Evolutionary conservation across 108 stramenopile species (phyloP), one percentile per base, ranked within the genome.

Genomic region (Halocafeteria seosinensis): DNA sequence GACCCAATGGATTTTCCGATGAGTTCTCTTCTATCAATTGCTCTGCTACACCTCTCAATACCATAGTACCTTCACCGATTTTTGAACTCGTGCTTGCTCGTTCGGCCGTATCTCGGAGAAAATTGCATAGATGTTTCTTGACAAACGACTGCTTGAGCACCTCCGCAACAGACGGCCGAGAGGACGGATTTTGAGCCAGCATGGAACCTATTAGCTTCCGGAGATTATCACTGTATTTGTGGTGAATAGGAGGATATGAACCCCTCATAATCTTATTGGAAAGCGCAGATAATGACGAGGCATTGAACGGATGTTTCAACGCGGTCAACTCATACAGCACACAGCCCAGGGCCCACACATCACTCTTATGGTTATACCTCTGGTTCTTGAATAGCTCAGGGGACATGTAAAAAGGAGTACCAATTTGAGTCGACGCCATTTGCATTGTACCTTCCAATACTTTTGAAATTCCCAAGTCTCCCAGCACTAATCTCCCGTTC

Each of bases 381-480:
- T 69, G 71, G 51, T 73, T 76, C 37, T 71, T 64, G 70, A 74
- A 79, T 5, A 79, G 73, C 67, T 79, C 78, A 3, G 76, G 76
- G 23, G 75, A 73, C 78, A 79, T 79, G 65, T 79, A 79, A 51
- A 72, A 79, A 11, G 78, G 78, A 21, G 78, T 79, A 21, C 82
- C 82, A 37, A 83, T 83, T 21, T 74, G 72, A 0, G 82, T 83
- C 50, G 71, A 73, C 1, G 82, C 80, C 30, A 83, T 78, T 74
- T 79, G 79, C 66, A 72, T 77, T 24, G 82, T 76, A 11, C 71
- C 76, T 24, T 81, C 79, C 58, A 83, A 59, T 9, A 73, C 78
- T 69, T 83, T 83, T 34, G 70, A 67, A 38, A 81, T 79, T 3
- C 82, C 82, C 3, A 83, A 72, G 37, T 81, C 82, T 11, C 80